Conservation (phyloP, 805 yeast genomes). For the Cyberlindnera americana region DNA sequence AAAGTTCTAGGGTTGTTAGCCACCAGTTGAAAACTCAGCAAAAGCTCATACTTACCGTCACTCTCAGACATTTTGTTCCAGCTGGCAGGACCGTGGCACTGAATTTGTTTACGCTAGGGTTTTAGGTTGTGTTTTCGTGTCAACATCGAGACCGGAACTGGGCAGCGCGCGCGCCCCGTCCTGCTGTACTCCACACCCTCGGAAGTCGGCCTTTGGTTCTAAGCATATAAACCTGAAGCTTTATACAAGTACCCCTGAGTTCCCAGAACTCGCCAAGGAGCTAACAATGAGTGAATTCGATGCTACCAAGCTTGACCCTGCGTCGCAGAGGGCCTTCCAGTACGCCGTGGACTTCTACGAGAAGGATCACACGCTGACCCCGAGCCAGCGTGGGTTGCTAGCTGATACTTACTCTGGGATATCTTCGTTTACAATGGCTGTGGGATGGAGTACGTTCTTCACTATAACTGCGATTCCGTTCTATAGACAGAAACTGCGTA, state of each 20-base stretch:
- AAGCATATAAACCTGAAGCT: too few relatives aligned
- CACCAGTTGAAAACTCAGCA: background rate
- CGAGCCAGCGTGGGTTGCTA: conserved; percentile 40
- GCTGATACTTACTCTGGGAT: conserved; percentile 36
- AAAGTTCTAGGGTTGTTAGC: conserved; percentile 40
- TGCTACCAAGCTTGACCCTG: conserved; percentile 15
- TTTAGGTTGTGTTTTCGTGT: background rate
- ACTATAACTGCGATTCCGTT: conserved; percentile 43
- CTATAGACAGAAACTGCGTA: conserved; percentile 30
- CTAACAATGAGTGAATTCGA: too few relatives aligned
- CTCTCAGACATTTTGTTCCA: conserved; percentile 7
- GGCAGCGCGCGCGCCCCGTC: too few relatives aligned
- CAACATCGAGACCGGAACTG: background rate
- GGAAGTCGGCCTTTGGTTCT: background rate
- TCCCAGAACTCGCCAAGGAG: too few relatives aligned
- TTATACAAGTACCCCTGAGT: too few relatives aligned
- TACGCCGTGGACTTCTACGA: conserved; percentile 48
- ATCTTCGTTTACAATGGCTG: conserved; percentile 31
- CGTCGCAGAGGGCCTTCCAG: conserved; percentile 33
- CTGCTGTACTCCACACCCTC: background rate
- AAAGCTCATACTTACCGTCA: conserved; percentile 12
- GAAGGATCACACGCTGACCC: conserved; percentile 40
- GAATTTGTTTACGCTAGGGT: too few relatives aligned
- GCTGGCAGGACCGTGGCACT: too few relatives aligned
- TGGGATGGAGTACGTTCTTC: conserved; percentile 41